Base-by-base conservation (phyloP, 1,284 basidiomycete genomes). In the Ustilago curta region DNA sequence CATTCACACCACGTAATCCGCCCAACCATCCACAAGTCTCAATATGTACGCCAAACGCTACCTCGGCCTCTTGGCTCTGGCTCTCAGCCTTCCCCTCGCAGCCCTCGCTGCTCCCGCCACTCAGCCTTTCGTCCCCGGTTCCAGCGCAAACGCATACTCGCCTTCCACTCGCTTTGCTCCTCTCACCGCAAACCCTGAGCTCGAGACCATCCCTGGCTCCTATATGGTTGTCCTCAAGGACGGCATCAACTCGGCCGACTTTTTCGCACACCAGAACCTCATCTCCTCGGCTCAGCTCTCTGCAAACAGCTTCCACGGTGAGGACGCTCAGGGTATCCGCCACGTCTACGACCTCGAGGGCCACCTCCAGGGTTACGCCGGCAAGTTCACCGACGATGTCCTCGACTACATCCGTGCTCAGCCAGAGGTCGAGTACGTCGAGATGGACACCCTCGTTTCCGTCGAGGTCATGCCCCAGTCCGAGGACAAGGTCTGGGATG, bases 361-460 rank as follows among this genome's bases (percentile, higher is more conserved):
- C 35, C 71, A 70, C 59, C 58, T 93, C 82, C 91, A 89, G 74
- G 94, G 93, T 32, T 94, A 95, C 87, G 89, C 95, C 49, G 96
- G 95, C 59, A 88, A 87, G 81, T 97, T 99, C 88, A 89, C 91
- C 39, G 86, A 89, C 45, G 86, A 87, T 53, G 91, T 92, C 43
- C 85, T 99, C 70, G 89, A 93, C 58, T 89, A 90, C 81, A 91
- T 99, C 84, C 90, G 96, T 59, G 86, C 88, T 52, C 89, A 92
- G 87, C 95, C 95, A 19, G 95, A 96, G 85, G 95, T 99, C 53
- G 93, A 91, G 32, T 96, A 92, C 83, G 88, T 99, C 68, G 97
- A 99, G 88, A 89, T 88, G 70, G 97, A 99, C 76, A 75, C 82
- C n/a, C 59, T 78, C 54, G 83, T 84, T 29, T 74, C 67, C 18